These are phyloP conservation scores for Glutinoglossum americanum DNA, from an alignment of 495 filamentous ascomycete species.

Conservation along the genomic window DNA sequence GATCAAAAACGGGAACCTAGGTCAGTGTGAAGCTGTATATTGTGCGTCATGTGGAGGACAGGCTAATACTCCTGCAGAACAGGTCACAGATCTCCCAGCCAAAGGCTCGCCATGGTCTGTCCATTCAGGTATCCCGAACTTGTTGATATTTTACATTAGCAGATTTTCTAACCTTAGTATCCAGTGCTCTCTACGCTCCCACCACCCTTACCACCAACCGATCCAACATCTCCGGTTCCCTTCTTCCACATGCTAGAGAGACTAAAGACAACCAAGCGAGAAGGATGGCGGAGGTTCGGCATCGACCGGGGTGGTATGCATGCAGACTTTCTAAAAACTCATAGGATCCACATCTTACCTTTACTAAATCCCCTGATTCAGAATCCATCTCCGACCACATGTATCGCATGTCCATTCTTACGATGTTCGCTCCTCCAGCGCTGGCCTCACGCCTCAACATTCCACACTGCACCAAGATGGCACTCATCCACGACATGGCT, in stretches of 20 bases:
- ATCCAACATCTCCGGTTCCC: constrained; percentile 52
- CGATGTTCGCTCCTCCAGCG: constrained; percentile 71
- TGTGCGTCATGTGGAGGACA: neutral
- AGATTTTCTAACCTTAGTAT: neutral
- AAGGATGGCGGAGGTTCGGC: constrained; percentile 81
- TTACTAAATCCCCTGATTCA: neutral
- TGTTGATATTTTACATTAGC: neutral
- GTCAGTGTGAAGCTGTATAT: neutral
- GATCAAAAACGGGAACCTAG: neutral
- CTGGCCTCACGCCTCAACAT: constrained; percentile 50
- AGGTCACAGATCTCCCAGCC: neutral
- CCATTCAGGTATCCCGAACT: constrained; percentile 10
- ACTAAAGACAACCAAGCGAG: constrained; percentile 85
- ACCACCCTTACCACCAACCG: constrained; percentile 23
- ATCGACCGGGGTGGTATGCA: constrained; percentile 28
- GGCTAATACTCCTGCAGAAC: neutral
- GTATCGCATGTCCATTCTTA: constrained; percentile 97
- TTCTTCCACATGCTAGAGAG: constrained; percentile 88
- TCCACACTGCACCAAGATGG: constrained; percentile 74
- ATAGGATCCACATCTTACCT: neutral
- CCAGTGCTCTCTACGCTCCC: constrained; percentile 1
- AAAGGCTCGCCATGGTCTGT: constrained; percentile 15
- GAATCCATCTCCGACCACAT: constrained; percentile 97
- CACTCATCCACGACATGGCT: constrained; percentile 92
- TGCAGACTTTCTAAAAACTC: neutral